Evolutionary conservation across 2,329 filamentous ascomycete genomes (phyloP), one percentile per base, ranked within the genome.

Genomic region (Ophiocordyceps camponoti-floridani): DNA sequence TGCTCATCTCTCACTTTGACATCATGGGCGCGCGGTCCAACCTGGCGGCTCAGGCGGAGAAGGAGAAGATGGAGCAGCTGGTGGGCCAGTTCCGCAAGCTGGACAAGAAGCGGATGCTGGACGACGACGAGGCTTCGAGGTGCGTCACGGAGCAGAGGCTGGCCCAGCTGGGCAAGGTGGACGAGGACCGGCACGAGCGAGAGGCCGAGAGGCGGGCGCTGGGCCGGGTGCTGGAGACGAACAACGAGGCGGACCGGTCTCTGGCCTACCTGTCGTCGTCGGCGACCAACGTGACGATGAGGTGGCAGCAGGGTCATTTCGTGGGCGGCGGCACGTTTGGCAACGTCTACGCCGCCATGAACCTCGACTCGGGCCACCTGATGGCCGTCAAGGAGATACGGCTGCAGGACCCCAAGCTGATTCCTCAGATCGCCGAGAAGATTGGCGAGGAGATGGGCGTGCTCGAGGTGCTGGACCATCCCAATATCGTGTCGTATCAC

Each of bases 351-450:
- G 87, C 87, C 31, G 91, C 88, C 31, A 94, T 96, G 75, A 95
- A 98, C 57, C 70, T 98, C 44, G 93, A 98, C 64, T 89, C 86
- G 26, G 89, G 89, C 47, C 87, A 94, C 57, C 66, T 96, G 48
- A 96, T 98, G 89, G 91, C 91, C 3, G 91, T 98, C 52, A 98
- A 98, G 64, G 91, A 98, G 63, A 98, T 98, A 53, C 82, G 91
- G 48, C 72, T 98, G 27, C 91, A 96, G 63, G 91, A 98, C 59
- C 91, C 91, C 33, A 91, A 95, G 60, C 72, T 94, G 50, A 95
- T 98, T 48, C 91, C 91, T 5, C 86, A 84, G 44, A 89, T 96
- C 57, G 88, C 91, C 10, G 79, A 82, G 45, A 88, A 96, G 58
- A 96, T 98, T 58, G 79, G 82, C 50, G 91, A 98, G 56, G 91